Conservation (phyloP, 139 green algal species). For the Picochlorum sp. region DNA sequence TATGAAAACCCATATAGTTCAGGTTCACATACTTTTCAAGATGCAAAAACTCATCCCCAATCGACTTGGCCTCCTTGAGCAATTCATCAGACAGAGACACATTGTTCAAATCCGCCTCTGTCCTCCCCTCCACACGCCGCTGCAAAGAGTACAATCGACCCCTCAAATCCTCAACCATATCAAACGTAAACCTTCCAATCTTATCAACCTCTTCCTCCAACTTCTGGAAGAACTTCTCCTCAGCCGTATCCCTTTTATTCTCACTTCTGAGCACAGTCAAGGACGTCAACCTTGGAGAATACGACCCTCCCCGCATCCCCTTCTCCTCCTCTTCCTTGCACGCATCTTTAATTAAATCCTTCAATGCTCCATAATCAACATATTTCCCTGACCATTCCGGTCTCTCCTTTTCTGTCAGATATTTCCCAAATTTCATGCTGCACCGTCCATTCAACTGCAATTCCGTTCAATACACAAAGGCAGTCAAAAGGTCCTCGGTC, state of each 20-base stretch:
- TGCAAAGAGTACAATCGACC: conserved; percentile 39
- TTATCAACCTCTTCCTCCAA: conserved; percentile 78
- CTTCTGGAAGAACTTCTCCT: conserved; percentile 70
- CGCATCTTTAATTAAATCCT: conserved; percentile 74
- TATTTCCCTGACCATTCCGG: conserved; percentile 39
- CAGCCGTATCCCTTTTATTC: conserved; percentile 26
- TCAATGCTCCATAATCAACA: conserved; percentile 58
- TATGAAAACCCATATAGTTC: conserved; percentile 94
- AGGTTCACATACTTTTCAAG: conserved; percentile 96
- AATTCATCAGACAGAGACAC: conserved; percentile 15
- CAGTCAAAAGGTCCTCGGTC: background rate
- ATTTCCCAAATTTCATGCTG: conserved; percentile 77
- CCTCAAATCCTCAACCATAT: conserved; percentile 57
- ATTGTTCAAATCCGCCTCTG: conserved; percentile 20
- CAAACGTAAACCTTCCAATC: conserved; percentile 67
- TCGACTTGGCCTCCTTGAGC: conserved; percentile 60
- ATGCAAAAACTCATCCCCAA: conserved; percentile 84
- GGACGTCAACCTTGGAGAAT: conserved; percentile 67
- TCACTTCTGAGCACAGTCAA: conserved; percentile 57
- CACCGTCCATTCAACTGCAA: background rate
- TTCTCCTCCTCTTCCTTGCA: conserved; percentile 12
- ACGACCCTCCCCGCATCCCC: conserved; percentile 13
- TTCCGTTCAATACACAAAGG: background rate
- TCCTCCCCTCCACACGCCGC: conserved; percentile 20
- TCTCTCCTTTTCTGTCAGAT: conserved; percentile 61